Percentiles rank a stretch among this genome's conserved stretches.
phyloP scores from a whole-genome alignment of 352 stramenopile genomes.

The Elongisporangium prolatum region DNA sequence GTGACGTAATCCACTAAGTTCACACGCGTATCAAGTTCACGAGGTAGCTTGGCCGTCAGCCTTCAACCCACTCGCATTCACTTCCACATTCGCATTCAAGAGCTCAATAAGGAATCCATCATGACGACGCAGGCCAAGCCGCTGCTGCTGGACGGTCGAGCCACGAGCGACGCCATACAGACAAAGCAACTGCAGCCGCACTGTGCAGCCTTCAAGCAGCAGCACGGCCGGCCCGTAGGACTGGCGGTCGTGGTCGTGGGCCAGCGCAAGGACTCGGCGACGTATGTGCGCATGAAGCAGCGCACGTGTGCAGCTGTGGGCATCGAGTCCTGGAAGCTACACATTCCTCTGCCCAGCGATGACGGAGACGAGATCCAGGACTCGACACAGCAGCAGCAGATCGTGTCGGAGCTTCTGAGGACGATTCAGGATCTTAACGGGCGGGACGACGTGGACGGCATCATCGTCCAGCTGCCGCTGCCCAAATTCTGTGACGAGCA shows the following conservation, averaged over 20 bases:
- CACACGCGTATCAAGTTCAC: not conserved
- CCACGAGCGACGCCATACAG: constrained; percentile 79
- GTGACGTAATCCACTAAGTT: not conserved
- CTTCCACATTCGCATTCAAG: constrained; percentile 10
- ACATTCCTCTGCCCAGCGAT: constrained; percentile 29
- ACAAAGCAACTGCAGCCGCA: constrained; percentile 78
- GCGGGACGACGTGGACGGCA: constrained; percentile 70
- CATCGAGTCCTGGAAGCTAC: constrained; percentile 87
- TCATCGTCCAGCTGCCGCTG: constrained; percentile 91
- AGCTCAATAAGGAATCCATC: constrained; percentile 1
- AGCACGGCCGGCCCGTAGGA: constrained; percentile 71
- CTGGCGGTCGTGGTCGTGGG: constrained; percentile 98
- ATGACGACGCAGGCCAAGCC: constrained; percentile 1
- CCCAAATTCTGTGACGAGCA: constrained; percentile 92
- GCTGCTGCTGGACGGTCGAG: constrained; percentile 75
- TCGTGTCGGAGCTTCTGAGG: constrained; percentile 33
- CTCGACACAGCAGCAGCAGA: constrained; percentile 11
- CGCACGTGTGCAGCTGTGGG: constrained; percentile 93
- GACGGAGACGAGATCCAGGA: constrained; percentile 9
- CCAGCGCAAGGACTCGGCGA: constrained; percentile 91
- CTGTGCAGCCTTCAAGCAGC: constrained; percentile 40
- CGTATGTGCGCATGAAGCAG: constrained; percentile 99
- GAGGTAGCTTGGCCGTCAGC: not conserved
- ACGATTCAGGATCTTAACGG: constrained; percentile 67
- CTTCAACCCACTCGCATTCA: constrained; percentile 6